These are phyloP conservation scores for Endocalyx cinctus DNA, from an alignment of 2,329 filamentous ascomycete species.

Conservation along the genomic window DNA sequence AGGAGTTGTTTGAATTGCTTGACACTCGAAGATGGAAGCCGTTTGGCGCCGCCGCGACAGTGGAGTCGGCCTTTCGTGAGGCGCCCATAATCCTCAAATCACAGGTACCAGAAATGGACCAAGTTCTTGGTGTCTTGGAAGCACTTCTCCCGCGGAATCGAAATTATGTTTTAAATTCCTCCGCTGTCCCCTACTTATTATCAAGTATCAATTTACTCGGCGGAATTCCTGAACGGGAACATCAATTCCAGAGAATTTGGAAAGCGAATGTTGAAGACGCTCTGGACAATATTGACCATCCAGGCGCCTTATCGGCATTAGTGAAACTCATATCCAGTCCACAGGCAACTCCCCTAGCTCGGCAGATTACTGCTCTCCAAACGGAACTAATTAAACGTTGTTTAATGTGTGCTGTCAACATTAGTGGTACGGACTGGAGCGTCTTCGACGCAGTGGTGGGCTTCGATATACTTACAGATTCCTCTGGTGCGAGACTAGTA, in stretches of 20 bases:
- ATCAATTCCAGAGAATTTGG: slow-evolving; percentile 40
- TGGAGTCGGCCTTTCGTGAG: slow-evolving; percentile 37
- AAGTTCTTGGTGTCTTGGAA: slow-evolving; percentile 40
- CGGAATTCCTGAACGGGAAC: slow-evolving; percentile 32
- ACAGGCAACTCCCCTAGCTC: slow-evolving; percentile 34
- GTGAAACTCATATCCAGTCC: slow-evolving; percentile 43
- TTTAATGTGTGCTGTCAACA: slow-evolving; percentile 32
- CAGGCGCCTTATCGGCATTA: slow-evolving; percentile 31
- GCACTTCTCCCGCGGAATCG: slow-evolving; percentile 52
- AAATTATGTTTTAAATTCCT: slow-evolving; percentile 57
- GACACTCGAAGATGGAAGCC: slow-evolving; percentile 51
- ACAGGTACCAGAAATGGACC: slow-evolving; percentile 18
- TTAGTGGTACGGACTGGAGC: slow-evolving; percentile 31
- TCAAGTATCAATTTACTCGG: slow-evolving; percentile 58
- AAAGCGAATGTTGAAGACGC: slow-evolving; percentile 37
- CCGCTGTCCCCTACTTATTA: slow-evolving; percentile 63
- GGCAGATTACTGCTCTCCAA: slow-evolving; percentile 39
- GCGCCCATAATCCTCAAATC: slow-evolving; percentile 38
- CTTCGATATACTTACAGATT: slow-evolving; percentile 35
- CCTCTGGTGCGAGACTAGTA: slow-evolving; percentile 29
- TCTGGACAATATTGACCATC: slow-evolving; percentile 27
- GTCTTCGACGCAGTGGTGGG: slow-evolving; percentile 45
- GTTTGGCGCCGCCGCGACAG: slow-evolving; percentile 46
- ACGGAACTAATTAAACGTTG: slow-evolving; percentile 38
- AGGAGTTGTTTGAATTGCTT: slow-evolving; percentile 36